phyloP scores from a whole-genome alignment of 1,139 yeast species.

The Candida sp. region DNA sequence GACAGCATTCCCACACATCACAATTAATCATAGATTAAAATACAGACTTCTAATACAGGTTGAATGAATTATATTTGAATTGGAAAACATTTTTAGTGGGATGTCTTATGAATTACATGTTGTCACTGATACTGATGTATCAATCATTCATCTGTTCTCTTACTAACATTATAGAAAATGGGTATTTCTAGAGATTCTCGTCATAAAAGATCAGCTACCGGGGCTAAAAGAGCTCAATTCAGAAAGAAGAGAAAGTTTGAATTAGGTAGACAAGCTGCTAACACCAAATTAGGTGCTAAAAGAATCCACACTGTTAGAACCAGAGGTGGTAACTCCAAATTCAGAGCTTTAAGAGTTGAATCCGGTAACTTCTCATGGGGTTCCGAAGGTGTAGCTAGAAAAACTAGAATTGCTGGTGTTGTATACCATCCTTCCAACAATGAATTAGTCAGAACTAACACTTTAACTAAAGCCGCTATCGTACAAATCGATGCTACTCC shows the following conservation, averaged over 20 bases:
- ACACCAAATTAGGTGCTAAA: conserved; percentile 99
- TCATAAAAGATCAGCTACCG: conserved; percentile 99
- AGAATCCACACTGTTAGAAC: conserved; percentile 99
- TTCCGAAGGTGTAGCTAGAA: conserved; percentile 97
- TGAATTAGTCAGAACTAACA: conserved; percentile 99
- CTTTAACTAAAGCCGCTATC: conserved; percentile 97
- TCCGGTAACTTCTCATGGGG: conserved; percentile 99
- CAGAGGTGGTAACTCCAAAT: conserved; percentile 99
- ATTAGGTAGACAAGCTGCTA: conserved; percentile 99
- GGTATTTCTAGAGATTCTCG: conserved; percentile 99
- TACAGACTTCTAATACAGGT: too few relatives aligned
- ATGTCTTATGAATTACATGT: too few relatives aligned
- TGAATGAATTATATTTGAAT: too few relatives aligned
- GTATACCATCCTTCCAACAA: conserved; percentile 99
- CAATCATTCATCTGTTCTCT: too few relatives aligned
- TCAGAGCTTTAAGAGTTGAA: conserved; percentile 99
- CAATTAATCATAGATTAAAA: too few relatives aligned
- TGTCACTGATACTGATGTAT: too few relatives aligned
- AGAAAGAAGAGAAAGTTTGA: conserved; percentile 99
- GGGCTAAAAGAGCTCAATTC: conserved; percentile 99
- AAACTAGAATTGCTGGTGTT: conserved; percentile 98
- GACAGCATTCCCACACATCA: too few relatives aligned
- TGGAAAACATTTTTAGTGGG: too few relatives aligned
- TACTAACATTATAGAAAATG: conserved; percentile 52
- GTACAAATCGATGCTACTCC: conserved; percentile 99